Conservation (phyloP, 2,329 filamentous ascomycete species). For the Xylaria sp. region DNA sequence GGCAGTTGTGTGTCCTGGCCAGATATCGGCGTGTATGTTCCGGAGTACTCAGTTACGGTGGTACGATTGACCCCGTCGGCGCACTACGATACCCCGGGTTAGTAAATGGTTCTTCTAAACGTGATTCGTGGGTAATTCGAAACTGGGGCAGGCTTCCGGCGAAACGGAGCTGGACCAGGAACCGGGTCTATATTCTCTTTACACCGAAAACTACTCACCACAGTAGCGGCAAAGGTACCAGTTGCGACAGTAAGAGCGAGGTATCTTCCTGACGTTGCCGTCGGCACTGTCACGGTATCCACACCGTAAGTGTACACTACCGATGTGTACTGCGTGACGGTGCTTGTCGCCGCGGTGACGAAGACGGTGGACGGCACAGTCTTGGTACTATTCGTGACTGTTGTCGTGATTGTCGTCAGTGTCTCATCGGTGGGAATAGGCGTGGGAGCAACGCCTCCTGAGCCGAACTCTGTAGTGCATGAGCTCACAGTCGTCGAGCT, state of each 20-base stretch:
- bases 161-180: not conserved
- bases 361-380: slow-evolving; percentile 18
- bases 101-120: not conserved
- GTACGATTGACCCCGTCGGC: slow-evolving; percentile 23
- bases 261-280: slow-evolving; percentile 10
- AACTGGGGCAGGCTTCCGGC: not conserved
- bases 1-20: slow-evolving; percentile 25
- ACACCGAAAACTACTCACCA: not conserved
- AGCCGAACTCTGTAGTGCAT: slow-evolving; percentile 15
- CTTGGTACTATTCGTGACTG: slow-evolving; percentile 4
- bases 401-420: slow-evolving; percentile 11
- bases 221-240: slow-evolving; percentile 20
- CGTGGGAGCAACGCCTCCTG: slow-evolving; percentile 15
- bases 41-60: slow-evolving; percentile 29
- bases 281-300: slow-evolving; percentile 21
- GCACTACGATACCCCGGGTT: slow-evolving; percentile 10
- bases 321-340: slow-evolving; percentile 14
- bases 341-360: slow-evolving; percentile 13
- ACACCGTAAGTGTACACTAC: not conserved
- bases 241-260: slow-evolving; percentile 17
- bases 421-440: slow-evolving; percentile 15
- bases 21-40: slow-evolving; percentile 29
- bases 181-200: not conserved
- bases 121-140: not conserved
- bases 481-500: slow-evolving; percentile 13